These are phyloP conservation scores for Aspergillus quadricinctus DNA, from an alignment of 2,329 filamentous ascomycete species.

Conservation along the genomic window DNA sequence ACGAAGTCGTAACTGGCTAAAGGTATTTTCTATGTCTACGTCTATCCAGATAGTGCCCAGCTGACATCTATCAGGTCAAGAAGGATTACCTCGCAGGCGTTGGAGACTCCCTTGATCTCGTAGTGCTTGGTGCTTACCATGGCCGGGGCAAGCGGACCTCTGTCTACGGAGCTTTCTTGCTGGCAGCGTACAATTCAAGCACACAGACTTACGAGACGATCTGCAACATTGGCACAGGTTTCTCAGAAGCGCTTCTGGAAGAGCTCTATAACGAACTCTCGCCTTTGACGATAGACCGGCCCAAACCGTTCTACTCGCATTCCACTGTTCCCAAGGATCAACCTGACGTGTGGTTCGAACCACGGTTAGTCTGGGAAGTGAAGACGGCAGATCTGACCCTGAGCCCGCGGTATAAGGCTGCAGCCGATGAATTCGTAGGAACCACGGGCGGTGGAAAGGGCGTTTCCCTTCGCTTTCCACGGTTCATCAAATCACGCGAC, in stretches of 20 bases:
- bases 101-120: slow-evolving; percentile 92
- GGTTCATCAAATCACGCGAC: slow-evolving; percentile 86
- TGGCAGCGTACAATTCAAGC: slow-evolving; percentile 83
- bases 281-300: slow-evolving; percentile 74
- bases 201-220: slow-evolving; percentile 87
- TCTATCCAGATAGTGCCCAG: background rate
- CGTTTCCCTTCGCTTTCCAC: slow-evolving; percentile 83
- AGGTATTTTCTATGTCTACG: slow-evolving; percentile 50
- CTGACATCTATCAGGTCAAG: slow-evolving; percentile 63
- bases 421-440: slow-evolving; percentile 73
- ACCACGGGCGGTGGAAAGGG: slow-evolving; percentile 66
- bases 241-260: slow-evolving; percentile 90
- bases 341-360: slow-evolving; percentile 98
- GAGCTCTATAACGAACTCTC: slow-evolving; percentile 74
- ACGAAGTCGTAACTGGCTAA: slow-evolving; percentile 96
- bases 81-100: slow-evolving; percentile 95
- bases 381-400: slow-evolving; percentile 94
- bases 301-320: slow-evolving; percentile 93
- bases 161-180: slow-evolving; percentile 90
- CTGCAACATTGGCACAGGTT: slow-evolving; percentile 97
- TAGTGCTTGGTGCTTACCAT: slow-evolving; percentile 90
- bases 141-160: slow-evolving; percentile 94
- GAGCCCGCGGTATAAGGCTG: slow-evolving; percentile 90
- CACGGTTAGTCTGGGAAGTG: slow-evolving; percentile 92
- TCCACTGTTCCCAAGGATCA: slow-evolving; percentile 82